Percentiles rank a stretch among this genome's conserved stretches.
phyloP scores from a whole-genome alignment of 2,329 filamentous ascomycete species.

The Xylariales sp. region DNA sequence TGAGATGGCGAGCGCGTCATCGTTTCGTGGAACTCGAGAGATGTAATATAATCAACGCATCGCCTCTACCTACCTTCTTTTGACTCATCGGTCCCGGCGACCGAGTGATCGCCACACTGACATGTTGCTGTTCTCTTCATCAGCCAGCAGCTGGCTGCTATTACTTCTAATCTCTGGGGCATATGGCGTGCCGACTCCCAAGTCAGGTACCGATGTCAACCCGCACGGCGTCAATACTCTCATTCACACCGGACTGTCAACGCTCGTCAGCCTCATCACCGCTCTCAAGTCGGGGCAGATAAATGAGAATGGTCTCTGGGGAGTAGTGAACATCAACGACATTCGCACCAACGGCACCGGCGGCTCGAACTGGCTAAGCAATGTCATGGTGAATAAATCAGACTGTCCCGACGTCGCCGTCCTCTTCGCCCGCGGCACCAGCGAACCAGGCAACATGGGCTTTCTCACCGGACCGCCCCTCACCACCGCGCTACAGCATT shows the following conservation, averaged over 20 bases:
- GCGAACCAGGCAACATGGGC: constrained; percentile 22
- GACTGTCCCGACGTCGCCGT: constrained; percentile 17
- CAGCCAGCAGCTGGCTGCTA: constrained; percentile 1
- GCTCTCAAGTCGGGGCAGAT: constrained; percentile 12
- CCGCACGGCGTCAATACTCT: neutral
- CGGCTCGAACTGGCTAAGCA: no score
- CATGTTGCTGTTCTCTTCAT: neutral
- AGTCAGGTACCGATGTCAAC: neutral
- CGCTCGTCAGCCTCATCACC: constrained; percentile 8
- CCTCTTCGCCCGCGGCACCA: constrained; percentile 25
- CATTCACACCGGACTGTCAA: constrained; percentile 1
- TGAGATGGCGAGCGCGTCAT: neutral
- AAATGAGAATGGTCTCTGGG: constrained; percentile 9
- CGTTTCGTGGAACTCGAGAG: neutral
- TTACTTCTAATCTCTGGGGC: neutral
- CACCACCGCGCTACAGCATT: constrained; percentile 14
- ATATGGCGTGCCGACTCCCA: neutral
- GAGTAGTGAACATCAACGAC: constrained; percentile 8
- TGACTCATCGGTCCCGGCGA: neutral
- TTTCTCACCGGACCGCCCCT: constrained; percentile 21
- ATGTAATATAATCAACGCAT: neutral
- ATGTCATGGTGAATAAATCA: constrained; percentile 7
- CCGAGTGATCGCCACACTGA: neutral
- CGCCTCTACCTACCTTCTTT: neutral
- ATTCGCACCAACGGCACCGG: constrained; percentile 8